Percentiles rank a stretch among this genome's conserved stretches.
phyloP scores from a whole-genome alignment of 2,329 filamentous ascomycete genomes.

The Cryphonectria carpinicola region DNA sequence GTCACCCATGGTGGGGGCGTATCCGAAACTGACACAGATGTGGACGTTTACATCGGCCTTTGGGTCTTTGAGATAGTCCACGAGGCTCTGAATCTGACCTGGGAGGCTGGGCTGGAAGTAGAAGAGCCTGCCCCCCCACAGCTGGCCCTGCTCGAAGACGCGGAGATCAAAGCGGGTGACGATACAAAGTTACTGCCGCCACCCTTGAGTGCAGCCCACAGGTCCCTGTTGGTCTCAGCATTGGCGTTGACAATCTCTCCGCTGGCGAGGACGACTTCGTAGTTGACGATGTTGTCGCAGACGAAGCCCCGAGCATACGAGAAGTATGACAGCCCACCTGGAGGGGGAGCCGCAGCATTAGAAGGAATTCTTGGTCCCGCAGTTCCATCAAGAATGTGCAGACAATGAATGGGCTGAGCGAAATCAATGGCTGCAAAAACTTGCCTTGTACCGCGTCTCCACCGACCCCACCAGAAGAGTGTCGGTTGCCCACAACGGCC shows the following conservation, averaged over 20 bases:
- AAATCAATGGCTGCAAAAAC: constrained; percentile 5
- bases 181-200: constrained; percentile 38
- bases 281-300: constrained; percentile 28
- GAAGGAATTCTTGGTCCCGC: no score
- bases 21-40: constrained; percentile 30
- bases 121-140: constrained; percentile 40
- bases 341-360: background rate
- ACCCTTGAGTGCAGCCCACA: constrained; percentile 37
- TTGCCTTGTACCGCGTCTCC: constrained; percentile 30
- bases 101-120: constrained; percentile 29
- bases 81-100: constrained; percentile 9
- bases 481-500: constrained; percentile 29
- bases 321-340: constrained; percentile 29
- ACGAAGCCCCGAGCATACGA: constrained; percentile 28
- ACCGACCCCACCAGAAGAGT: constrained; percentile 30
- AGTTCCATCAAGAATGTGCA: no score
- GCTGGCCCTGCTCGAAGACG: constrained; percentile 27
- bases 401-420: no score
- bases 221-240: constrained; percentile 33
- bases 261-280: constrained; percentile 32
- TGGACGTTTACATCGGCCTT: constrained; percentile 21
- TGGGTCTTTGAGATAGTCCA: constrained; percentile 11
- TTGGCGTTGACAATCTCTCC: constrained; percentile 44
- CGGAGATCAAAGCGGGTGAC: constrained; percentile 36
- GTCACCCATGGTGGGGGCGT: constrained; percentile 20